Evolutionary conservation across 257 asterid genomes (phyloP).

Genomic region (Solanum etuberosum): DNA sequence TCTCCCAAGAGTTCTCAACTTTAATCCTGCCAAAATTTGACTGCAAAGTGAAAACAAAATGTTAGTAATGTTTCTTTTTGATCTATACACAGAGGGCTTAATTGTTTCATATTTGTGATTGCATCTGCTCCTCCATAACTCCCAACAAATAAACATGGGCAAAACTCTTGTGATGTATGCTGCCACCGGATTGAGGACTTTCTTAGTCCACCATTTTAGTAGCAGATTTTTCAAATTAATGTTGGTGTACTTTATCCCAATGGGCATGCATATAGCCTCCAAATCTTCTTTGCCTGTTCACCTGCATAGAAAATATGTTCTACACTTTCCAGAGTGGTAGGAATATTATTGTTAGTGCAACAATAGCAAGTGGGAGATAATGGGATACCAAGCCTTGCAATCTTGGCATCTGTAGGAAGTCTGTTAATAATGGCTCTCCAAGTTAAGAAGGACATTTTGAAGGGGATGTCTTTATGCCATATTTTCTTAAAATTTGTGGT

Average conservation of each 20-base stretch:
- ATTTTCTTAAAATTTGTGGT: not conserved
- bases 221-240: not conserved
- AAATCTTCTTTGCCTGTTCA: not conserved
- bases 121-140: not conserved
- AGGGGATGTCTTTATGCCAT: not conserved
- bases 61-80: not conserved
- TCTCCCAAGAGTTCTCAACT: not conserved
- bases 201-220: not conserved
- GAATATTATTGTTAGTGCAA: not conserved
- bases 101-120: not conserved
- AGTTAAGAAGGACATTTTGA: too few relatives aligned
- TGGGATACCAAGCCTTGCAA: too few relatives aligned
- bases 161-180: not conserved
- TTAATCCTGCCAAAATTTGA: not conserved
- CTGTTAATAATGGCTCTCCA: too few relatives aligned
- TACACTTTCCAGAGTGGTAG: not conserved
- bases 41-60: not conserved
- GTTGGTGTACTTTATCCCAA: not conserved
- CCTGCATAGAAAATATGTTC: not conserved
- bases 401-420: too few relatives aligned
- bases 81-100: not conserved
- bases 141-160: not conserved
- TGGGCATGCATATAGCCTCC: not conserved
- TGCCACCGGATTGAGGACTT: not conserved
- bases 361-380: not conserved